Percentiles rank a stretch among this genome's conserved stretches.
Conservation (phyloP, 257 asterid genomes). For the Rubia yunnanensis region DNA sequence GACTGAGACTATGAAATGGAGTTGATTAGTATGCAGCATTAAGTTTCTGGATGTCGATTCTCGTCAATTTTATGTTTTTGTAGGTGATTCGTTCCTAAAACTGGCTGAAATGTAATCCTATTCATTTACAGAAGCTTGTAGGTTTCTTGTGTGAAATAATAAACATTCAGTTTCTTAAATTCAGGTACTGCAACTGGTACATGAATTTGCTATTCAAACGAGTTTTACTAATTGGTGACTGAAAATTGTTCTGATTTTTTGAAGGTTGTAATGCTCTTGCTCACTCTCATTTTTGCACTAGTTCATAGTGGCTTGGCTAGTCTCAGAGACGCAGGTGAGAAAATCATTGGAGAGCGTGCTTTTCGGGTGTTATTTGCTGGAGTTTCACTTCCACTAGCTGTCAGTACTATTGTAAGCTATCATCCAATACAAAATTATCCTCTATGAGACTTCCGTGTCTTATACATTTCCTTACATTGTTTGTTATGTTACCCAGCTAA, state of each 20-base stretch:
- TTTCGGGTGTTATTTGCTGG: conserved; percentile 96
- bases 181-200: background rate
- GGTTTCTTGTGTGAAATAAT: background rate
- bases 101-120: background rate
- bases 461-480: background rate
- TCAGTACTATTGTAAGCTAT: conserved; percentile 83
- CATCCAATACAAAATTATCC: conserved; percentile 4
- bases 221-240: background rate
- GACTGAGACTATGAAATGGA: background rate
- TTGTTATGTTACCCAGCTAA: background rate
- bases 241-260: conserved; percentile 11
- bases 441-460: background rate
- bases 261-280: conserved; percentile 73
- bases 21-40: too few relatives aligned
- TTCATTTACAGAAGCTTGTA: background rate
- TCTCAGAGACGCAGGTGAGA: conserved; percentile 93
- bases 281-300: conserved; percentile 66
- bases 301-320: conserved; percentile 98
- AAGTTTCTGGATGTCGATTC: background rate
- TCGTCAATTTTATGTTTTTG: background rate
- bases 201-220: background rate
- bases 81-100: background rate
- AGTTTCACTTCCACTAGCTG: conserved; percentile 84
- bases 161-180: background rate
- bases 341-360: conserved; percentile 89